Conservation (phyloP, 1,284 basidiomycete species). For the Sporisorium iseilematis-ciliati region DNA sequence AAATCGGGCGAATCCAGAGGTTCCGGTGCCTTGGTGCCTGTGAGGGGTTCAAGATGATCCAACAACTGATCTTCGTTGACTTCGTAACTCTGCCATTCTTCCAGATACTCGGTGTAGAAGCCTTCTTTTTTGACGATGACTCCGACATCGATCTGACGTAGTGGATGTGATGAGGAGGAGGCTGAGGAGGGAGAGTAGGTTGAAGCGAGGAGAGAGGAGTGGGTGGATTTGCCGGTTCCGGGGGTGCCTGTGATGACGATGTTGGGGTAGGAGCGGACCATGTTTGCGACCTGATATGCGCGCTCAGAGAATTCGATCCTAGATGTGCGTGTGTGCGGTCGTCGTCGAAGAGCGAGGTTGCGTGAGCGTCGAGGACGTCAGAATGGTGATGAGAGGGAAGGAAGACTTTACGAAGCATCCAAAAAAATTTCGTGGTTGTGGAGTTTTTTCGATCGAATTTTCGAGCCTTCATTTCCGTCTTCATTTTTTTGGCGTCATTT, state of each 20-base stretch:
- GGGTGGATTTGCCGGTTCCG: slow-evolving; percentile 87
- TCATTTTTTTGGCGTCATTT: too few relatives aligned
- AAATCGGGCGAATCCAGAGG: slow-evolving; percentile 48
- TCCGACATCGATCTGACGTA: slow-evolving; percentile 85
- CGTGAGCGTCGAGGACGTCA: not conserved
- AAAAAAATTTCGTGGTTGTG: slow-evolving; percentile 8
- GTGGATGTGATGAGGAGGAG: slow-evolving; percentile 30
- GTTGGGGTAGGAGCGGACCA: slow-evolving; percentile 75
- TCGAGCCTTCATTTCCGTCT: too few relatives aligned
- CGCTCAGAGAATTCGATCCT: too few relatives aligned
- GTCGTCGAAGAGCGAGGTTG: too few relatives aligned
- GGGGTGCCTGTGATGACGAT: slow-evolving; percentile 93
- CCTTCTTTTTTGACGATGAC: slow-evolving; percentile 86
- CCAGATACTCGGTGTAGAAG: slow-evolving; percentile 86
- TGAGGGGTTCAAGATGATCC: slow-evolving; percentile 61
- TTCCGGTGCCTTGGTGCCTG: slow-evolving; percentile 61
- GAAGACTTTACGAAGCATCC: too few relatives aligned
- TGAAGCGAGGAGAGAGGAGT: slow-evolving; percentile 74
- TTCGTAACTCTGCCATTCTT: slow-evolving; percentile 93
- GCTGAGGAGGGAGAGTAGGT: slow-evolving; percentile 24
- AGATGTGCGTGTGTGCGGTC: not conserved
- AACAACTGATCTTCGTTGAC: slow-evolving; percentile 84
- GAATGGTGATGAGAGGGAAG: slow-evolving; percentile 1
- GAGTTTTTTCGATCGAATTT: too few relatives aligned
- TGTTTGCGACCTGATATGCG: too few relatives aligned